Evolutionary conservation across 306 rosid species (phyloP).

Genomic region (Prunus kanzakura): DNA sequence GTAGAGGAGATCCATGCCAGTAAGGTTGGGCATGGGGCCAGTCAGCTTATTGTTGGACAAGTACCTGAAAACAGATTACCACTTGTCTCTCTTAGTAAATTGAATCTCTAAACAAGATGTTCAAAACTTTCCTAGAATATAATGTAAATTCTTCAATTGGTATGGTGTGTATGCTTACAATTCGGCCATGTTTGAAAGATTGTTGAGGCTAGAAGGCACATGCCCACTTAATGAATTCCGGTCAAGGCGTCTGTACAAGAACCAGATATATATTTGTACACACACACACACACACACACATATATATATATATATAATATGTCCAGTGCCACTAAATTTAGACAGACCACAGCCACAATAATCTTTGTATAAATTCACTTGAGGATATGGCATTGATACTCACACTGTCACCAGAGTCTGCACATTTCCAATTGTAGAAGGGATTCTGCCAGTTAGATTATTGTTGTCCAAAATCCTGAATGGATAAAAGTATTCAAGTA

Average conservation of each 20-base stretch:
- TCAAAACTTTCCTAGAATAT: neutral
- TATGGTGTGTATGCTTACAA: conserved; percentile 39
- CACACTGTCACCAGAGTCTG: conserved; percentile 48
- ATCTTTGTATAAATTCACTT: conserved; percentile 1
- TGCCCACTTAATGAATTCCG: conserved; percentile 34
- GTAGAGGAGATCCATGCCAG: conserved; percentile 38
- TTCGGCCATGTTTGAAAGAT: conserved; percentile 32
- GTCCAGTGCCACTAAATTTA: neutral
- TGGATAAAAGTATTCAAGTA: neutral
- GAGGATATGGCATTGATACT: conserved; percentile 42
- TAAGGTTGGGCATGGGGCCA: conserved; percentile 53
- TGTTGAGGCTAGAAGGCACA: conserved; percentile 47
- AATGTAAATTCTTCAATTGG: neutral
- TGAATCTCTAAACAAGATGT: conserved; percentile 2
- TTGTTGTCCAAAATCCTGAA: conserved; percentile 65
- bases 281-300: too few relatives aligned
- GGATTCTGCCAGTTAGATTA: conserved; percentile 47
- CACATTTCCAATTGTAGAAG: conserved; percentile 54
- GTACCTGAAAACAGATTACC: conserved; percentile 35
- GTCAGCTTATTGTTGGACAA: conserved; percentile 58
- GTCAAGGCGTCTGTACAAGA: conserved; percentile 53
- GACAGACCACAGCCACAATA: neutral
- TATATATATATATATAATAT: too few relatives aligned
- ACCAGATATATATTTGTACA: neutral
- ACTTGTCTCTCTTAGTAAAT: neutral